Base-by-base conservation (phyloP, 2,329 filamentous ascomycete species). In the Fusarium buharicum region DNA sequence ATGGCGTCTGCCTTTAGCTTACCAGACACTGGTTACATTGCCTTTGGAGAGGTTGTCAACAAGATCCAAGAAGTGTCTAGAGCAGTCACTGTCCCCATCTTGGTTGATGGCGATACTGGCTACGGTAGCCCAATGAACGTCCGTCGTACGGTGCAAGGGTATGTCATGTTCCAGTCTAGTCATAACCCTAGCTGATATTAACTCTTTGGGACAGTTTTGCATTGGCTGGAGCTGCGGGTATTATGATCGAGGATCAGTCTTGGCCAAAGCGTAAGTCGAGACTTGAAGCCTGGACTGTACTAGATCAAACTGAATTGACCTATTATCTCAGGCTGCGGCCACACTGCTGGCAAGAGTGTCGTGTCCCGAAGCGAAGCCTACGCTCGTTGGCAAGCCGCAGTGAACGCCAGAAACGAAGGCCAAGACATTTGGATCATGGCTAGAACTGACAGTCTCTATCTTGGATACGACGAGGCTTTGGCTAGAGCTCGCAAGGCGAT, bases 51-150 rank as follows among this genome's bases (percentile, higher is more conserved):
- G 55, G 76, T 82, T 70, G 78, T 75, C 40, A 72, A 74, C 13
- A 80, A 79, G 63, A 77, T 82, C 40, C 76, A 80, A 48, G 79
- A 82, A 54, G 71, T 71, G 0, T 69, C 71, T 2, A 72, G 78
- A 1, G 74, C 74, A 34, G 74, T 75, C 0, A 74, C 46, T 1
- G 52, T 81, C 0, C 81, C 79, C 0, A 66, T 82, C 18, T 71
- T 82, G 61, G 79, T 74, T 0, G 80, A 82, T 62, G 79, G 78
- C 0, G 79, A 82, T 55, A 82, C 79, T 0, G 80, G 80, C 3
- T 82, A 82, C 48, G 80, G 80, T 6, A 75, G 77, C 36, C 77
- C 79, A 4, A 78, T 81, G 77, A 82, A 81, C 43, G 79, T 82
- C 1, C 74, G 73, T 34, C 62, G 79, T 14, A 81, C 79, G 0